A percentile compares a stretch with the other conserved stretches of the same genome.
Evolutionary conservation across 306 rosid species (phyloP).

Genomic region (Vigna trinervia): DNA sequence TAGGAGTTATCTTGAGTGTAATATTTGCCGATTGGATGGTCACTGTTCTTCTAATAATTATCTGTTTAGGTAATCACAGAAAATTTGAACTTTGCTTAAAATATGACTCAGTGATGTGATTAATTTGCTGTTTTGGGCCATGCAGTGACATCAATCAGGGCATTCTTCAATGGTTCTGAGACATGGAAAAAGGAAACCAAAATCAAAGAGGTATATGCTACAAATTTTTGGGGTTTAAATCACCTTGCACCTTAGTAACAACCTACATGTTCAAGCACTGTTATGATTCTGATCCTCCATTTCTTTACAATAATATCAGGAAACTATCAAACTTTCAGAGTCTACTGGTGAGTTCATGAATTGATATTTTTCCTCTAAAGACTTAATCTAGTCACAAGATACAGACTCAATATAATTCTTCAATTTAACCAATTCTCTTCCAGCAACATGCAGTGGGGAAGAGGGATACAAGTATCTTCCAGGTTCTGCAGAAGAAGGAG

Average conservation of each 20-base stretch:
- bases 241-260: background rate
- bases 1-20: slow-evolving; percentile 82
- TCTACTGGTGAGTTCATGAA: slow-evolving; percentile 62
- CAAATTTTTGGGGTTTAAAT: background rate
- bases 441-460: slow-evolving; percentile 49
- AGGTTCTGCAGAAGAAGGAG: slow-evolving; percentile 42
- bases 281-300: background rate
- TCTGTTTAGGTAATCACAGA: slow-evolving; percentile 63
- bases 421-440: slow-evolving; percentile 24
- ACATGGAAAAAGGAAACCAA: slow-evolving; percentile 80
- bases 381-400: slow-evolving; percentile 15
- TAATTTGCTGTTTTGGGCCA: slow-evolving; percentile 12
- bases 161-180: slow-evolving; percentile 69
- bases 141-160: slow-evolving; percentile 76
- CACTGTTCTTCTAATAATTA: slow-evolving; percentile 72
- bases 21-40: slow-evolving; percentile 91
- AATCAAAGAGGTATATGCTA: slow-evolving; percentile 56
- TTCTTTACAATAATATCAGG: slow-evolving; percentile 45
- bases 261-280: background rate
- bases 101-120: background rate
- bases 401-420: background rate
- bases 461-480: slow-evolving; percentile 75
- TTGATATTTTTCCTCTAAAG: slow-evolving; percentile 9
- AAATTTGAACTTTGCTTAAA: background rate
- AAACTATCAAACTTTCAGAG: slow-evolving; percentile 52